Conservation (phyloP, 352 stramenopile species). For the Phytophthora megakarya region DNA sequence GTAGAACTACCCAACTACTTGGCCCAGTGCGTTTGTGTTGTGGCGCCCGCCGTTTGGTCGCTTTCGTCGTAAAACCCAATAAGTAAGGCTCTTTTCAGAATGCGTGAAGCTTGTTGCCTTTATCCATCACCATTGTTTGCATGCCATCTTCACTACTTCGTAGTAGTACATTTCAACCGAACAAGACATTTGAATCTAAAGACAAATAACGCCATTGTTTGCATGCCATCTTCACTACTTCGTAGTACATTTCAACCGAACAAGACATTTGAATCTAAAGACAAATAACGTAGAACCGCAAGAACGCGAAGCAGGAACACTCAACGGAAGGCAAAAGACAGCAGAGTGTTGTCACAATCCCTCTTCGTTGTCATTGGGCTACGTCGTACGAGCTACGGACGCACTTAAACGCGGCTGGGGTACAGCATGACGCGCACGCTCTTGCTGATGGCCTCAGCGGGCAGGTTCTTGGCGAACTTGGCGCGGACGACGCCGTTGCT, state of each 20-base stretch:
- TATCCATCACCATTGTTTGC: background rate
- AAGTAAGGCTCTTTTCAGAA: conserved; percentile 34
- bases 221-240: too few relatives aligned
- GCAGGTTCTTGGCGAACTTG: conserved; percentile 99
- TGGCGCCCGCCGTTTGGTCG: conserved; percentile 22
- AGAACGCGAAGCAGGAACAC: background rate
- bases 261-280: too few relatives aligned
- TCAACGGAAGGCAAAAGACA: conserved; percentile 20
- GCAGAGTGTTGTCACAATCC: conserved; percentile 46
- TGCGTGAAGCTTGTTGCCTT: conserved; percentile 7
- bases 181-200: too few relatives aligned
- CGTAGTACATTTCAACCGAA: too few relatives aligned
- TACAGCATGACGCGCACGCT: conserved; percentile 99
- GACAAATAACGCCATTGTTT: too few relatives aligned
- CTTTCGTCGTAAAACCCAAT: conserved; percentile 35
- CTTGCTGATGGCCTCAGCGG: conserved; percentile 95
- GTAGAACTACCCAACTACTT: conserved; percentile 51
- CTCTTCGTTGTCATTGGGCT: conserved; percentile 56
- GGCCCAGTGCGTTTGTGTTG: conserved; percentile 34
- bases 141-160: too few relatives aligned
- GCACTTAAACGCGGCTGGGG: conserved; percentile 95
- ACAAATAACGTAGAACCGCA: too few relatives aligned
- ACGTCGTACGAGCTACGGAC: conserved; percentile 29
- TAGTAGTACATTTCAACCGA: too few relatives aligned
- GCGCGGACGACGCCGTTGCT: conserved; percentile 98